These are phyloP conservation scores for Capsicum chinense DNA, from an alignment of 257 asterid genomes.

Conservation along the genomic window DNA sequence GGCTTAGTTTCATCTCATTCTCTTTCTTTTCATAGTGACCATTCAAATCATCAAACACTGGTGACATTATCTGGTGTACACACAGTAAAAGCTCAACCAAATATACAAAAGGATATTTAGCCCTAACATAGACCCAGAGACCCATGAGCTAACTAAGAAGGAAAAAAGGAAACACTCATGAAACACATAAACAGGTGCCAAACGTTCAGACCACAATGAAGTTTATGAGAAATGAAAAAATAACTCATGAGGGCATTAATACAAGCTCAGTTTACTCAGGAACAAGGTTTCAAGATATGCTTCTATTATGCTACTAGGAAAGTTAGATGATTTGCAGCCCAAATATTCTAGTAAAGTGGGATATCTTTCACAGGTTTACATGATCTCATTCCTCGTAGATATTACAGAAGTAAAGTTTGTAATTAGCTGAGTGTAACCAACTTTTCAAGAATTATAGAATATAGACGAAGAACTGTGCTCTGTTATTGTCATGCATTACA, in stretches of 20 bases:
- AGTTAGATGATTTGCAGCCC: not conserved
- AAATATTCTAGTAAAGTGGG: slow-evolving; percentile 1
- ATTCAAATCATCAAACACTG: not conserved
- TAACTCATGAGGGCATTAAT: not conserved
- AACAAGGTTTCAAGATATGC: slow-evolving; percentile 5
- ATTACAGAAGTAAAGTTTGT: not conserved
- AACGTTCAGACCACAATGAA: not conserved
- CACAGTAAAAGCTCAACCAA: not conserved
- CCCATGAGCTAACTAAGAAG: not conserved
- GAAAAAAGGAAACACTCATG: not conserved
- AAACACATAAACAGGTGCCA: not conserved
- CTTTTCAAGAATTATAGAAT: not conserved
- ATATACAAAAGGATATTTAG: not conserved
- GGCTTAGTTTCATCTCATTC: not conserved
- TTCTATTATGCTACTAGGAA: not conserved
- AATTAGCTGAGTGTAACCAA: not conserved
- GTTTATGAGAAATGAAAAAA: not conserved
- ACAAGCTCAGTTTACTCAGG: not conserved
- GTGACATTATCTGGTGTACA: not conserved
- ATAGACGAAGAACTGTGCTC: not conserved
- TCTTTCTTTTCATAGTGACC: not conserved
- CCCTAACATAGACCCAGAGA: not conserved
- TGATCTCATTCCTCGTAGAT: not conserved
- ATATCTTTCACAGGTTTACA: not conserved
- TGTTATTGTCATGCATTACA: not conserved